Percentiles rank a stretch among this genome's conserved stretches.
Conservation (phyloP, 345 rosid species). For the Hirschfeldia incana region DNA sequence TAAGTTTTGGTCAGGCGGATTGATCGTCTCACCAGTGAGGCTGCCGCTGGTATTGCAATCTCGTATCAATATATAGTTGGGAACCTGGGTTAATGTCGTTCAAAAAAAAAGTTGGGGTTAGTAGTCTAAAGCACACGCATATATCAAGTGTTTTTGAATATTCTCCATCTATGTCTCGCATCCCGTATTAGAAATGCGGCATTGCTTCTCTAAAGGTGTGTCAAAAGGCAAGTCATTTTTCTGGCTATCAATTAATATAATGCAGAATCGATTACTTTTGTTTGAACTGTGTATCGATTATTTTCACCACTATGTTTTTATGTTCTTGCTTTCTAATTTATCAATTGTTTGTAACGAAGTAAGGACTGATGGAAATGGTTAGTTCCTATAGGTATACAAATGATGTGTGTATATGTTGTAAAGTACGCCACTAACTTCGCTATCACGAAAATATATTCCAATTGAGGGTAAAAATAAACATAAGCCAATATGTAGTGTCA, state of each 20-base stretch:
- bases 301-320: not conserved
- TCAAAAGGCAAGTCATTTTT: not conserved
- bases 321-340: not conserved
- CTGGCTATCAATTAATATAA: not conserved
- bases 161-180: slow-evolving; percentile 11
- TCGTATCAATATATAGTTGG: not conserved
- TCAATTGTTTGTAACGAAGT: not conserved
- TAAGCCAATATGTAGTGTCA: not conserved
- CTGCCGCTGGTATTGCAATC: not conserved
- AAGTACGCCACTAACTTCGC: slow-evolving; percentile 24
- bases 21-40: not conserved
- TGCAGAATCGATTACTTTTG: not conserved
- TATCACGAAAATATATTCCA: not conserved
- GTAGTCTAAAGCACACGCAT: not conserved
- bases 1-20: not conserved
- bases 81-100: no score
- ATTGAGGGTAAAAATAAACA: not conserved
- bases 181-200: slow-evolving; percentile 18
- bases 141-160: not conserved
- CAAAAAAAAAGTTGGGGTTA: not conserved
- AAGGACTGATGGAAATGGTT: not conserved
- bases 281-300: not conserved
- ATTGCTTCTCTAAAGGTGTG: slow-evolving; percentile 12
- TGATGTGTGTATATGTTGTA: not conserved
- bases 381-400: not conserved